These are phyloP conservation scores for Parafenestella ontariensis DNA, from an alignment of 2,329 filamentous ascomycete species.

Conservation along the genomic window DNA sequence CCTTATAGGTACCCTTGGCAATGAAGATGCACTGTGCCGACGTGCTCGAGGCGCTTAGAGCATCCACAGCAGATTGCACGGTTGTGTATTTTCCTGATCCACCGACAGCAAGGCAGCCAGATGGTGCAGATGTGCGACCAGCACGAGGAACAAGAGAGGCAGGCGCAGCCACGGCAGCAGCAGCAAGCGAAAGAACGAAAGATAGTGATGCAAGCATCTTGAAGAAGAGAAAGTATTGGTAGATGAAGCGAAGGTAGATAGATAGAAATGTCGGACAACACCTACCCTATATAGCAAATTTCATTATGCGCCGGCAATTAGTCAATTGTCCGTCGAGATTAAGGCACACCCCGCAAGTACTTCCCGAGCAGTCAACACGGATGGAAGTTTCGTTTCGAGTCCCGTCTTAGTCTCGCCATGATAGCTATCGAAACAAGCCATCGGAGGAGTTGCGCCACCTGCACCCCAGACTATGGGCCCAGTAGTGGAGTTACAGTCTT, in stretches of 20 bases:
- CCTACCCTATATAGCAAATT: constrained; percentile 3
- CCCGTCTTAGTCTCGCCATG: neutral
- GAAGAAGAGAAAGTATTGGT: constrained; percentile 4
- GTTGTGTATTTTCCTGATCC: constrained; percentile 54
- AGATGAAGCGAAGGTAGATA: neutral
- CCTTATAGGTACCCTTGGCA: constrained; percentile 65
- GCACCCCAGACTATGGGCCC: constrained; percentile 10
- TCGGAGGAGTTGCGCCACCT: constrained; percentile 11
- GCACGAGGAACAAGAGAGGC: constrained; percentile 26
- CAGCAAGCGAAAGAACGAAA: constrained; percentile 30
- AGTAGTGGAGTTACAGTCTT: neutral
- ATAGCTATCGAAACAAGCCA: constrained; percentile 5
- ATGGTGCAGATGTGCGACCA: constrained; percentile 55
- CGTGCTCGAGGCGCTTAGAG: constrained; percentile 61
- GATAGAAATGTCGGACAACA: neutral
- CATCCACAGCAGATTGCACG: constrained; percentile 65
- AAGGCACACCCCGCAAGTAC: neutral
- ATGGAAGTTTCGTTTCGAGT: neutral
- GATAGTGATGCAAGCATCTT: constrained; percentile 25
- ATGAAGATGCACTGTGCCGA: constrained; percentile 68
- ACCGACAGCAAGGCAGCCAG: constrained; percentile 60
- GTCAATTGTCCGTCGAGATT: constrained; percentile 16
- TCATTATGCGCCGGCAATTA: constrained; percentile 1
- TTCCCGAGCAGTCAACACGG: neutral
- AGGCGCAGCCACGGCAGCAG: constrained; percentile 30